Percentiles rank a stretch among this genome's conserved stretches.
Conservation (phyloP, 345 rosid genomes). For the Rhodamnia rubescens region DNA sequence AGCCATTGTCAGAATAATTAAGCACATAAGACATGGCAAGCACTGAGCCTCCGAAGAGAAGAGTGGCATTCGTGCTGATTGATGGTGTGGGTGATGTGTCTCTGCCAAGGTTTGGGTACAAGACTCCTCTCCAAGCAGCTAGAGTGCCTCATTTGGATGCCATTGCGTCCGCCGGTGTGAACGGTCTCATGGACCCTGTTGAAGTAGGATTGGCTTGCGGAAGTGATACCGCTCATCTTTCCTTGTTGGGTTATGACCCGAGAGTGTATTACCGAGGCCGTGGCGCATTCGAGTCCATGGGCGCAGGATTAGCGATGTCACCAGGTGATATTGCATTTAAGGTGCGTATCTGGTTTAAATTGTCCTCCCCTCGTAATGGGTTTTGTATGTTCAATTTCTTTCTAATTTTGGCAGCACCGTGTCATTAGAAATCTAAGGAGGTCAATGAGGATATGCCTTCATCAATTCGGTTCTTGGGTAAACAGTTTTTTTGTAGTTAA, state of each 20-base stretch:
- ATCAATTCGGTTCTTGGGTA: not conserved
- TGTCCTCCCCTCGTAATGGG: not conserved
- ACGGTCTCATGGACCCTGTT: slow-evolving; percentile 99
- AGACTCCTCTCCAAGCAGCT: slow-evolving; percentile 80
- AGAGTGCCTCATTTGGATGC: slow-evolving; percentile 69
- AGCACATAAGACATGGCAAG: slow-evolving; percentile 21
- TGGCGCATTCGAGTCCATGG: slow-evolving; percentile 98
- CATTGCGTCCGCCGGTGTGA: slow-evolving; percentile 80
- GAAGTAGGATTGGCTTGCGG: slow-evolving; percentile 99
- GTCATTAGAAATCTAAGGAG: not conserved
- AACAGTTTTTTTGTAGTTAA: not conserved
- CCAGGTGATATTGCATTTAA: slow-evolving; percentile 95
- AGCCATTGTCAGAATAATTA: not conserved
- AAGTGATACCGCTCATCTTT: slow-evolving; percentile 98
- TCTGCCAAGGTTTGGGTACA: slow-evolving; percentile 59
- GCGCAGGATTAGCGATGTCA: slow-evolving; percentile 94
- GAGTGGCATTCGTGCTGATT: slow-evolving; percentile 84
- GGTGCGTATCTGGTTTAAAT: slow-evolving; percentile 6
- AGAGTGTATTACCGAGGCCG: slow-evolving; percentile 85
- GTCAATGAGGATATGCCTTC: not conserved
- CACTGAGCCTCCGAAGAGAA: slow-evolving; percentile 29
- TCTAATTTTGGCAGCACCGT: not conserved
- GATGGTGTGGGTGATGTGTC: slow-evolving; percentile 94
- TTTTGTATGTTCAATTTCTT: not conserved
- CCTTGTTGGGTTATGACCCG: slow-evolving; percentile 84